These are phyloP conservation scores for Begonia loranthoides DNA, from an alignment of 306 rosid species.

Conservation along the genomic window DNA sequence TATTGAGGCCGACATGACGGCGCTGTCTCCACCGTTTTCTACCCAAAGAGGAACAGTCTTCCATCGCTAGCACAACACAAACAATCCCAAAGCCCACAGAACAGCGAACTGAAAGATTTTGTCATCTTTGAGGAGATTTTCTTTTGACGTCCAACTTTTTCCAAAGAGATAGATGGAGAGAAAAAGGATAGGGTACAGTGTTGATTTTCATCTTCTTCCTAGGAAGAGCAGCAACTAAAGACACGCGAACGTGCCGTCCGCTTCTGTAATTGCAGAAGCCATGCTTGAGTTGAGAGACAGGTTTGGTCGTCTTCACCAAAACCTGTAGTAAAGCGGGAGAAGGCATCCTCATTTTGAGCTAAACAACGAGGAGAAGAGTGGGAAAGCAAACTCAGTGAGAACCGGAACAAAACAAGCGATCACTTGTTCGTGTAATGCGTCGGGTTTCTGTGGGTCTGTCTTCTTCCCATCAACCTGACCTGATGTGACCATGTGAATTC, in stretches of 20 bases:
- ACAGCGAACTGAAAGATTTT: background rate
- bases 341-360: slow-evolving; percentile 53
- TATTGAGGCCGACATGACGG: background rate
- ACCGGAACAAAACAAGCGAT: slow-evolving; percentile 30
- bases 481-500: slow-evolving; percentile 33
- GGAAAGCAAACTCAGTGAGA: slow-evolving; percentile 6
- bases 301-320: slow-evolving; percentile 19
- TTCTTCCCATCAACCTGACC: slow-evolving; percentile 18
- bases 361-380: slow-evolving; percentile 22
- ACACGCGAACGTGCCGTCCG: slow-evolving; percentile 10
- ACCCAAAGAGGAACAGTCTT: too few relatives aligned
- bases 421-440: slow-evolving; percentile 15
- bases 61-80: too few relatives aligned
- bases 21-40: too few relatives aligned
- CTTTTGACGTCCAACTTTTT: background rate
- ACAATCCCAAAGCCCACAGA: too few relatives aligned
- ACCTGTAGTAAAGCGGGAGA: slow-evolving; percentile 12
- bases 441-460: slow-evolving; percentile 11
- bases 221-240: slow-evolving; percentile 2
- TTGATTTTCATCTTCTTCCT: slow-evolving; percentile 1
- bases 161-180: background rate
- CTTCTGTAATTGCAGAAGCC: slow-evolving; percentile 19
- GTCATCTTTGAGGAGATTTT: background rate
- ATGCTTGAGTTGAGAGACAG: slow-evolving; percentile 15
- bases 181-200: background rate